Conservation (phyloP, 192 early-diverging fungal genomes). For the Radiomyces spectabilis region DNA sequence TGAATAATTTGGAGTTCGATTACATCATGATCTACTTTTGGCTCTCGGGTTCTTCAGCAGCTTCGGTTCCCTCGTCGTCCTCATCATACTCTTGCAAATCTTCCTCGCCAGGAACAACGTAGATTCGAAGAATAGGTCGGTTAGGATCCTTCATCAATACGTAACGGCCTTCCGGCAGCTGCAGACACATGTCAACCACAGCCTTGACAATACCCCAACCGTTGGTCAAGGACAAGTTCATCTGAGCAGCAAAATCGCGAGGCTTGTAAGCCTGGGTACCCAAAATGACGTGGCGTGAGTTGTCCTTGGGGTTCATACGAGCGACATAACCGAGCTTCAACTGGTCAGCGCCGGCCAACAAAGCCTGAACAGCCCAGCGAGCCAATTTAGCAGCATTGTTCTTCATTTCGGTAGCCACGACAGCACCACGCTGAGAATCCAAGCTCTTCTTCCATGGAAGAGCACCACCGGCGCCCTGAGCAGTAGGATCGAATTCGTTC, state of each 20-base stretch:
- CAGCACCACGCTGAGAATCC: conserved; percentile 91
- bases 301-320: conserved; percentile 70
- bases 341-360: conserved; percentile 85
- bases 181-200: conserved; percentile 79
- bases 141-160: conserved; percentile 95
- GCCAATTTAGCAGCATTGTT: conserved; percentile 95
- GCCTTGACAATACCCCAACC: conserved; percentile 97
- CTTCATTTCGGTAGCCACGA: conserved; percentile 95
- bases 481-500: conserved; percentile 89
- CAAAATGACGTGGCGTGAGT: conserved; percentile 72
- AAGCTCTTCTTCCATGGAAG: conserved; percentile 93
- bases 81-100: conserved; percentile 63
- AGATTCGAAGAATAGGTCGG: conserved; percentile 80
- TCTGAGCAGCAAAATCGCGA: conserved; percentile 82
- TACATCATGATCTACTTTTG: too few relatives aligned
- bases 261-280: conserved; percentile 84
- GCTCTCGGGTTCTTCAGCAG: conserved; percentile 12
- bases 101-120: conserved; percentile 65
- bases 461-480: conserved; percentile 76
- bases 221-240: conserved; percentile 76
- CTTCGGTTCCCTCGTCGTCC: conserved; percentile 26
- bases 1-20: too few relatives aligned
- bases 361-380: conserved; percentile 89
- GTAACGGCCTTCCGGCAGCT: conserved; percentile 90
- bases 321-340: conserved; percentile 83